Conservation (phyloP, 352 stramenopile species). For the Pythium aquatile region DNA sequence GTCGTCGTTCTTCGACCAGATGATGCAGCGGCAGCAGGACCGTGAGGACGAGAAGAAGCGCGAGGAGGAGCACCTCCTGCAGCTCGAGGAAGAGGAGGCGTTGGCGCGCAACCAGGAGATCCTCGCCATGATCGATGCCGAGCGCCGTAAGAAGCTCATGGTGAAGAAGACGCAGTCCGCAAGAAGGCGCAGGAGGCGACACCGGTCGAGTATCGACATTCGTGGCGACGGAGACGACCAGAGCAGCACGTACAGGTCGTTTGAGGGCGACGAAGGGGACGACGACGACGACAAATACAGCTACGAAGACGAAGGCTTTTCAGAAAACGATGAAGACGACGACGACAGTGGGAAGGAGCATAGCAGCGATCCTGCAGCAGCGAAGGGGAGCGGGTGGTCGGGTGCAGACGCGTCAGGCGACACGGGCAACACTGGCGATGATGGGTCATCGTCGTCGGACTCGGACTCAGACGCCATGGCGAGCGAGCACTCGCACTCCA, state of each 20-base stretch:
- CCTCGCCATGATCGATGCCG: constrained; percentile 73
- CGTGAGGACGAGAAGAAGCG: constrained; percentile 57
- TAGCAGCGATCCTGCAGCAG: constrained; percentile 8
- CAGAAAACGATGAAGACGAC: constrained; percentile 23
- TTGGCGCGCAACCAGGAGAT: constrained; percentile 74
- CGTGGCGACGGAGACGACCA: constrained; percentile 28
- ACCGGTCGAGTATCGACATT: constrained; percentile 63
- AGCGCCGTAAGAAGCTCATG: constrained; percentile 63
- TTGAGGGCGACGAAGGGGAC: constrained; percentile 24
- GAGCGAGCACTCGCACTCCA: constrained; percentile 56
- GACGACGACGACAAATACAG: constrained; percentile 33
- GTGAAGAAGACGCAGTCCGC: constrained; percentile 57
- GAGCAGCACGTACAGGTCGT: constrained; percentile 21
- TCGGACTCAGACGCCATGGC: constrained; percentile 36
- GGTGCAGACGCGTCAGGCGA: constrained; percentile 15
- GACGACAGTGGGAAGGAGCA: not conserved
- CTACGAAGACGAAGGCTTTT: constrained; percentile 35
- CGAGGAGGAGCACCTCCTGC: constrained; percentile 47
- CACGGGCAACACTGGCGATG: constrained; percentile 15
- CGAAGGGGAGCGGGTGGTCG: constrained; percentile 1
- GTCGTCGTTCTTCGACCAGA: constrained; percentile 87
- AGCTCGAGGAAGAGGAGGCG: constrained; percentile 61
- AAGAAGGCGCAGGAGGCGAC: constrained; percentile 36
- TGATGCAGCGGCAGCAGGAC: constrained; percentile 81
- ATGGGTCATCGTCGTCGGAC: constrained; percentile 31